These are phyloP conservation scores for Vigna nakashimae DNA, from an alignment of 306 rosid genomes.

Conservation along the genomic window DNA sequence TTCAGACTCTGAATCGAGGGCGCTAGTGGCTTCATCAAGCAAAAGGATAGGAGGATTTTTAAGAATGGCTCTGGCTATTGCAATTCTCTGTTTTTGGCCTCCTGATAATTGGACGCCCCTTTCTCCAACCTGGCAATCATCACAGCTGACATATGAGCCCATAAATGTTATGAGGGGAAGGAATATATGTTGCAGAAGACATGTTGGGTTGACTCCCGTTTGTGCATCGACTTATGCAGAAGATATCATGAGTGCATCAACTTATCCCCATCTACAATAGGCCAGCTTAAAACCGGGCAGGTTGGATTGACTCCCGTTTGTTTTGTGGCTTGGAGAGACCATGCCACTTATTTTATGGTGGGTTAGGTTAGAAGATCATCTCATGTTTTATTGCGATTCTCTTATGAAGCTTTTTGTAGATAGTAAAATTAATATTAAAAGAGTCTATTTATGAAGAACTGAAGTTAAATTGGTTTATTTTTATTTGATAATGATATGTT, in stretches of 20 bases:
- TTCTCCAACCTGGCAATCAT: constrained; percentile 68
- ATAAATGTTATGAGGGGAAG: constrained; percentile 19
- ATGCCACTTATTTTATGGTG: background rate
- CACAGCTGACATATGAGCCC: constrained; percentile 6
- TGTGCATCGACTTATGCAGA: too few relatives aligned
- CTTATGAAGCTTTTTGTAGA: too few relatives aligned
- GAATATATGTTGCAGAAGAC: constrained; percentile 45
- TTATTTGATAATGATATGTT: background rate
- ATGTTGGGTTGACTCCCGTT: background rate
- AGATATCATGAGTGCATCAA: background rate
- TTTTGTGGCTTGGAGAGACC: too few relatives aligned
- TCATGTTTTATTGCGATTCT: background rate
- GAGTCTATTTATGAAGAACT: background rate
- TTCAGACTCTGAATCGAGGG: constrained; percentile 89
- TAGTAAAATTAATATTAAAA: background rate
- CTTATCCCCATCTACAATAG: background rate
- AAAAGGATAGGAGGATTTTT: constrained; percentile 82
- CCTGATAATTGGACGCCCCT: constrained; percentile 90
- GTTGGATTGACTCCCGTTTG: background rate
- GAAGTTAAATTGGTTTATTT: background rate
- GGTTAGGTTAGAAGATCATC: background rate
- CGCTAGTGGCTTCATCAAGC: constrained; percentile 95
- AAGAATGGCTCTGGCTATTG: constrained; percentile 89
- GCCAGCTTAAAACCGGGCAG: too few relatives aligned
- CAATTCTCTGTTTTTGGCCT: constrained; percentile 91